A percentile compares a stretch with the other conserved stretches of the same genome.
phyloP scores from a whole-genome alignment of 192 early-diverging fungal genomes.

The Gaertneriomyces semiglobifer region DNA sequence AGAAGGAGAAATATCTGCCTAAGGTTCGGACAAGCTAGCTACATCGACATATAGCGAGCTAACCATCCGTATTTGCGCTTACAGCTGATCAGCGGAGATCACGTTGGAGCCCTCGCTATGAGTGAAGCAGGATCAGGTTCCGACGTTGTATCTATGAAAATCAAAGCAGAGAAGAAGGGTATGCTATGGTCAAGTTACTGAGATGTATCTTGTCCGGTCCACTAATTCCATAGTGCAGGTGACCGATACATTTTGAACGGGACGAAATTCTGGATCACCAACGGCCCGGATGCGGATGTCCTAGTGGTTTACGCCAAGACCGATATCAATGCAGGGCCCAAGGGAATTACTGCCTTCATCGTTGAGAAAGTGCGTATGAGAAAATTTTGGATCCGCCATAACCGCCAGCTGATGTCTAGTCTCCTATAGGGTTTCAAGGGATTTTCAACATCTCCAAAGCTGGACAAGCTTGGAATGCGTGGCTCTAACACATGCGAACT shows the following conservation, averaged over 20 bases:
- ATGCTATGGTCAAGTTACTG: neutral
- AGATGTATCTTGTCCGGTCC: neutral
- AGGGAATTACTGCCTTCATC: constrained; percentile 92
- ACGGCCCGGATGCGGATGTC: constrained; percentile 84
- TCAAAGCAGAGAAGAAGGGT: constrained; percentile 76
- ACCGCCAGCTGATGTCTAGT: neutral
- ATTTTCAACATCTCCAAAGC: constrained; percentile 79
- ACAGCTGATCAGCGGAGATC: constrained; percentile 77
- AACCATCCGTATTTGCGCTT: neutral
- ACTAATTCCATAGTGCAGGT: constrained; percentile 28
- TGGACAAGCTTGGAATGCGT: constrained; percentile 96
- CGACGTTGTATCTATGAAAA: constrained; percentile 90
- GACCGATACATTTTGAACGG: constrained; percentile 79
- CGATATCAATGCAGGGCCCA: constrained; percentile 68
- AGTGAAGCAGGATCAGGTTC: constrained; percentile 85
- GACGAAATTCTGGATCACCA: constrained; percentile 96
- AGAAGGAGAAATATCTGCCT: constrained; percentile 89
- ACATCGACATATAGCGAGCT: neutral
- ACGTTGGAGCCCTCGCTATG: constrained; percentile 92
- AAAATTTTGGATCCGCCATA: neutral
- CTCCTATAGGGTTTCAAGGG: constrained; percentile 64
- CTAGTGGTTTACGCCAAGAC: constrained; percentile 94
- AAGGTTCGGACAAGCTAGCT: constrained; percentile 37
- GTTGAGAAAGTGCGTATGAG: constrained; percentile 65
- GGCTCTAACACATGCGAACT: constrained; percentile 94